Evolutionary conservation across 352 stramenopile species (phyloP), one percentile per base, ranked within the genome.

Genomic region (Hyphochytrium catenoides): DNA sequence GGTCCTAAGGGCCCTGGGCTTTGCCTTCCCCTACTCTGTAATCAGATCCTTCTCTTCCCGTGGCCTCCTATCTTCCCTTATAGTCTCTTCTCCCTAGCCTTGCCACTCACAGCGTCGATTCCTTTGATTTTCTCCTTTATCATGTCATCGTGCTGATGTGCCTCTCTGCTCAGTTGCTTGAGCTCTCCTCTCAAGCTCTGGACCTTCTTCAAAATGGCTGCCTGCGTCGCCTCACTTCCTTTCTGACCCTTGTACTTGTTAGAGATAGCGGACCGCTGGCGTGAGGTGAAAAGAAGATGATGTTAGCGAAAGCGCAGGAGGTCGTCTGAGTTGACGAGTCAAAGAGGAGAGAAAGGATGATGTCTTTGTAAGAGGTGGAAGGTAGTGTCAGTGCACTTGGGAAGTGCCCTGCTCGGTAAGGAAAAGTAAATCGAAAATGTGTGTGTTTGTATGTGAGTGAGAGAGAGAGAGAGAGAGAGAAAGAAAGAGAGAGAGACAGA

Each of bases 151-250:
- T n/a, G n/a, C n/a, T n/a, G n/a, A n/a, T n/a, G n/a, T n/a, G n/a
- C n/a, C n/a, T n/a, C n/a, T n/a, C n/a, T n/a, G n/a, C n/a, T n/a
- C n/a, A n/a, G n/a, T n/a, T 47, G 36, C 34, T 78, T 67, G n/a
- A 92, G 54, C 37, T 84, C 59, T 11, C 59, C 51, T 0, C 52
- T 64, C 8, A 70, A 51, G 33, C 81, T 77, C 22, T 83, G 62
- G 2, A 74, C 59, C 42, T 79, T 54, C 8, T 31, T 46, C 20
- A 43, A 50, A 28, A 26, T 56, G 19, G 33, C 48, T 26, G 48
- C 41, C 15, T 44, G 41, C 1, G 27, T 29, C 15, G 30, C 29
- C 12, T 55, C 38, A 18, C 56, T 51, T 41, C 48, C 43, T 25
- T 46, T 31, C 18, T 32, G 26, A 4, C 48, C 28, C 2, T 21